These are phyloP conservation scores for Leptoxyphium fumago DNA, from an alignment of 2,329 filamentous ascomycete species.

Conservation along the genomic window DNA sequence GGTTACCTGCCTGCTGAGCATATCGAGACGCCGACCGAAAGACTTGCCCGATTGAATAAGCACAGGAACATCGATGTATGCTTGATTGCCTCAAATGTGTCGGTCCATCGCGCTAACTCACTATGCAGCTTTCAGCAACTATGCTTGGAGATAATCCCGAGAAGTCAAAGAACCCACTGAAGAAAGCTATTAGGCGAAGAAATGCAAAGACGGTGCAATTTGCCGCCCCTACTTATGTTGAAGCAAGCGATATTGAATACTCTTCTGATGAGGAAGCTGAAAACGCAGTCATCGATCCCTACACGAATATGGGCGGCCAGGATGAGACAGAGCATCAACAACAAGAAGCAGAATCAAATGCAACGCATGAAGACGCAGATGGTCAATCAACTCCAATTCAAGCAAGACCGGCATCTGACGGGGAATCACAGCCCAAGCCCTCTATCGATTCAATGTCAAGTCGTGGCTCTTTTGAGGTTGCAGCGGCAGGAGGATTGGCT, in stretches of 20 bases:
- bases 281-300: conserved; percentile 13
- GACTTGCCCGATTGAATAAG: conserved; percentile 86
- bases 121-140: conserved; percentile 46
- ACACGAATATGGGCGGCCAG: conserved; percentile 7
- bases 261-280: conserved; percentile 58
- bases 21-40: conserved; percentile 93
- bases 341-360: background rate
- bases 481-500: background rate
- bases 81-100: conserved; percentile 3
- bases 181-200: conserved; percentile 65
- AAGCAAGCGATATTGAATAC: conserved; percentile 77
- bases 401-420: background rate
- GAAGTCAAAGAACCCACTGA: conserved; percentile 69
- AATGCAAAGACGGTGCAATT: conserved; percentile 83
- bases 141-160: conserved; percentile 61
- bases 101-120: conserved; percentile 12
- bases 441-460: conserved; percentile 1
- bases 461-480: background rate
- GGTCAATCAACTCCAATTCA: background rate
- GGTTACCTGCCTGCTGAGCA: conserved; percentile 95
- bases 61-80: conserved; percentile 94
- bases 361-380: background rate
- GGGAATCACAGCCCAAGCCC: background rate
- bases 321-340: conserved; percentile 8
- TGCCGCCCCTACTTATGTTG: conserved; percentile 69